These are phyloP conservation scores for Leptographium procerum DNA, from an alignment of 2,329 filamentous ascomycete species.

Conservation along the genomic window DNA sequence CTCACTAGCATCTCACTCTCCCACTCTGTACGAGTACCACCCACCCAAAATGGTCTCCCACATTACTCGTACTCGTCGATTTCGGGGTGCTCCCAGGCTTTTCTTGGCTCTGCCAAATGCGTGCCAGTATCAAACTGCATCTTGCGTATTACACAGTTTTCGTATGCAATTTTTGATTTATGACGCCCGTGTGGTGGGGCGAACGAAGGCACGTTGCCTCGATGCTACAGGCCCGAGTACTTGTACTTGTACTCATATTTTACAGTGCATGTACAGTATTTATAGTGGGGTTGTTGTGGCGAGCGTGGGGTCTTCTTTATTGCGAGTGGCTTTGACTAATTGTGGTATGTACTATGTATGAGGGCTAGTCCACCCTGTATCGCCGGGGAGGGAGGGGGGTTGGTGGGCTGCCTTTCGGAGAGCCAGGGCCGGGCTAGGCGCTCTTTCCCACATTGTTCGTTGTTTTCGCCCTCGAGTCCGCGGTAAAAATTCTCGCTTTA, in stretches of 20 bases:
- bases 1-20: no score
- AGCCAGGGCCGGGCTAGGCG: background rate
- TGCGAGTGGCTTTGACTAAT: background rate
- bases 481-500: background rate
- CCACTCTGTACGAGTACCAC: background rate
- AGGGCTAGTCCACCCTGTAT: background rate
- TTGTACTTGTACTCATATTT: no score
- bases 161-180: background rate
- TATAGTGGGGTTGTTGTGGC: slow-evolving; percentile 1
- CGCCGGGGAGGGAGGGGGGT: no score
- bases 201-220: background rate
- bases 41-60: background rate
- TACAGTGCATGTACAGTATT: background rate
- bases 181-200: background rate
- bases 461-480: background rate
- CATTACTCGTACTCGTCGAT: background rate
- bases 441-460: slow-evolving; percentile 1
- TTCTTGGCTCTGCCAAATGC: background rate
- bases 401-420: background rate
- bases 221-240: no score
- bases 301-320: background rate
- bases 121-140: background rate
- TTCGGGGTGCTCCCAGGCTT: background rate
- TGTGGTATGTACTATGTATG: background rate
- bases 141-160: background rate